A percentile compares a stretch with the other conserved stretches of the same genome.
phyloP scores from a whole-genome alignment of 805 yeast genomes.

The Metschnikowia similis region DNA sequence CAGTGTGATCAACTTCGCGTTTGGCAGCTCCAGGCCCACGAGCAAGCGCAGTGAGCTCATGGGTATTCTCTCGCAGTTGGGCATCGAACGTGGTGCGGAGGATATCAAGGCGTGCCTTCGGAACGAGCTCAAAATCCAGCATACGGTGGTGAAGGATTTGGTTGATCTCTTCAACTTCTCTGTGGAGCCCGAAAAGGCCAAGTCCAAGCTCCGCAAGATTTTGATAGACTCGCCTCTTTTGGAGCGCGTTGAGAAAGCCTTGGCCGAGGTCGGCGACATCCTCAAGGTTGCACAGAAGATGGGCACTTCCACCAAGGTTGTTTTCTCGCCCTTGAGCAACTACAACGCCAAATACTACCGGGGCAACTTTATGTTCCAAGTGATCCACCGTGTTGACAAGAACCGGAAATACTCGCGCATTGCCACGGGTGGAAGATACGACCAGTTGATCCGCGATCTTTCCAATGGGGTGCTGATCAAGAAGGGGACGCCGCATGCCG shows the following conservation, averaged over 20 bases:
- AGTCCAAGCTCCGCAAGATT: constrained; percentile 55
- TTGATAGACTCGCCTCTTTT: constrained; percentile 72
- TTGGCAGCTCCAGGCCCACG: constrained; percentile 62
- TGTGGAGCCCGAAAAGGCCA: constrained; percentile 62
- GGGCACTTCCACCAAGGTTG: constrained; percentile 55
- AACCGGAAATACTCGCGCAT: constrained; percentile 44
- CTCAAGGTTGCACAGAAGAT: constrained; percentile 49
- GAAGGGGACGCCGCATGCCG: constrained; percentile 47
- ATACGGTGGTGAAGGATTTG: constrained; percentile 78
- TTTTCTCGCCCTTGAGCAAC: constrained; percentile 77
- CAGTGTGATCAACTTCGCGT: constrained; percentile 59
- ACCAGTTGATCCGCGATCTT: constrained; percentile 60
- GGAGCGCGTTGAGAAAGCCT: constrained; percentile 55
- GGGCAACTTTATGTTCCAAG: constrained; percentile 86
- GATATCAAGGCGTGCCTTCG: constrained; percentile 45
- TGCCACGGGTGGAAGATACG: constrained; percentile 95
- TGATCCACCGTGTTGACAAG: constrained; percentile 60
- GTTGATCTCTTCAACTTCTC: constrained; percentile 71
- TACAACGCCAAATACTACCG: constrained; percentile 76
- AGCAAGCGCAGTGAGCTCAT: constrained; percentile 61
- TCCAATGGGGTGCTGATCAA: constrained; percentile 43
- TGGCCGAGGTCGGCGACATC: constrained; percentile 60
- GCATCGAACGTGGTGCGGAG: constrained; percentile 59
- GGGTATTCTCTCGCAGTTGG: constrained; percentile 70
- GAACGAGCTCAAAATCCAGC: constrained; percentile 66